Percentiles rank a stretch among this genome's conserved stretches.
phyloP scores from a whole-genome alignment of 2,329 filamentous ascomycete species.

The Aspergillus luchuensis region DNA sequence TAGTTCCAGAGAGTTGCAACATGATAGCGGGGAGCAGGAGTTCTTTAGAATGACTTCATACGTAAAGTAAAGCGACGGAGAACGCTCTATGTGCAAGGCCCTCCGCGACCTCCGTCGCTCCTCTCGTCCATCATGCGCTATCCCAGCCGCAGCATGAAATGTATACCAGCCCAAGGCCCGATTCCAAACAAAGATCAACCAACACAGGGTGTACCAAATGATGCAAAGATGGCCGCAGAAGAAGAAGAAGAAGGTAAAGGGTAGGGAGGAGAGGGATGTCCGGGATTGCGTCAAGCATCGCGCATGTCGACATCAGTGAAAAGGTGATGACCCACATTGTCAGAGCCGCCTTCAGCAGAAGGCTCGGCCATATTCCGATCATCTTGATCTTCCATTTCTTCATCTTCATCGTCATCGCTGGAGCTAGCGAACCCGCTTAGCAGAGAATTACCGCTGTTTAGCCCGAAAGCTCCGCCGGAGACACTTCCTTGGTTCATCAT shows the following conservation, averaged over 20 bases:
- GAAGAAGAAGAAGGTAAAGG: constrained; percentile 17
- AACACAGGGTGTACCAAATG: constrained; percentile 8
- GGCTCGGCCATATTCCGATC: constrained; percentile 51
- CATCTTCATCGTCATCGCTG: constrained; percentile 94
- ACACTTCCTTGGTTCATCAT: constrained; percentile 65
- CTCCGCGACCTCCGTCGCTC: constrained; percentile 20
- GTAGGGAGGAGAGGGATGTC: constrained; percentile 6
- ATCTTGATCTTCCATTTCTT: constrained; percentile 74
- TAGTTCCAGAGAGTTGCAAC: constrained; percentile 20
- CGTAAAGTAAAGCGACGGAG: constrained; percentile 25
- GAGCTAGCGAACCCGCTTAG: constrained; percentile 91
- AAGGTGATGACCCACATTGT: constrained; percentile 67
- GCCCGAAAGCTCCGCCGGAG: constrained; percentile 71
- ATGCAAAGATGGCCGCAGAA: constrained; percentile 1
- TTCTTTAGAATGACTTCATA: constrained; percentile 25
- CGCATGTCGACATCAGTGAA: constrained; percentile 65
- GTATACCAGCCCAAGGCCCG: constrained; percentile 9
- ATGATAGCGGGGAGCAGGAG: constrained; percentile 23
- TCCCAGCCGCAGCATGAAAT: constrained; percentile 16
- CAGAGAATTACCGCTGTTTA: constrained; percentile 68
- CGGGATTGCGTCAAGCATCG: constrained; percentile 48
- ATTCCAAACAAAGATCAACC: not conserved
- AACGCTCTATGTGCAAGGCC: constrained; percentile 23
- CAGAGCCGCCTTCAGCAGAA: constrained; percentile 54
- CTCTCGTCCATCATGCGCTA: constrained; percentile 22